Evolutionary conservation across 441 rosid species (phyloP), one percentile per base, ranked within the genome.

Genomic region (Flueggea neowawraea): DNA sequence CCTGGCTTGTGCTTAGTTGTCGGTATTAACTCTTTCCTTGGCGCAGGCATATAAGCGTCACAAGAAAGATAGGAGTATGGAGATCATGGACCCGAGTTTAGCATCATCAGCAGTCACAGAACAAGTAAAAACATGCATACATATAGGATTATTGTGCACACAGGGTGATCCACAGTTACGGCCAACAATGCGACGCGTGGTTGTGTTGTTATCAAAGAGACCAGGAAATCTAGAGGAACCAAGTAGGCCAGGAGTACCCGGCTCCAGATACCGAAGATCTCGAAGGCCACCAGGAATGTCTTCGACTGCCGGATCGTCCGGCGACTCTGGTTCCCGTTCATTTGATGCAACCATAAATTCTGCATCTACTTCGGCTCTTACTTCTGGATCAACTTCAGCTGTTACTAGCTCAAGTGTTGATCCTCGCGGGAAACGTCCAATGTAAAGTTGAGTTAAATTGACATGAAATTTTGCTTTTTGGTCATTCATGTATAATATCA

Each of bases 81-180:
- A 89, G 75, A 66, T 94, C 16, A 63, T 89, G 73, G 97, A 94
- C 75, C 68, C 77, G 0, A 67, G 62, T 6, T 61, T 94, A 65
- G 84, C 70, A 12, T 54, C 83, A 33, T 81, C 94, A 0, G 91
- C 82, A 51, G 63, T 22, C 0, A 31, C 69, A 0, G 94, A 84
- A 4, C 90, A 86, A 74, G 86, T 89, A 14, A 80, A 68, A 31
- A 73, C 70, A 64, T 91, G 97, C 64, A 80, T 94, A 53, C 95
- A 84, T 52, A 76, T 94, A 2, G 97, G 90, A 13, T 69, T 94
- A 45, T 76, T 94, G 31, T 94, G 99, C 75, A 78, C 82, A 1
- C 99, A 91, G 71, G 81, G 93, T 5, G 94, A 94, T 54, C 96
- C 97, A 0, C 77, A 75, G 10, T 10, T 66, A 32, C 82, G 99